Evolutionary conservation across 1,284 basidiomycete species (phyloP), one percentile per base, ranked within the genome.

Genomic region (Bondarzewia mesenterica): DNA sequence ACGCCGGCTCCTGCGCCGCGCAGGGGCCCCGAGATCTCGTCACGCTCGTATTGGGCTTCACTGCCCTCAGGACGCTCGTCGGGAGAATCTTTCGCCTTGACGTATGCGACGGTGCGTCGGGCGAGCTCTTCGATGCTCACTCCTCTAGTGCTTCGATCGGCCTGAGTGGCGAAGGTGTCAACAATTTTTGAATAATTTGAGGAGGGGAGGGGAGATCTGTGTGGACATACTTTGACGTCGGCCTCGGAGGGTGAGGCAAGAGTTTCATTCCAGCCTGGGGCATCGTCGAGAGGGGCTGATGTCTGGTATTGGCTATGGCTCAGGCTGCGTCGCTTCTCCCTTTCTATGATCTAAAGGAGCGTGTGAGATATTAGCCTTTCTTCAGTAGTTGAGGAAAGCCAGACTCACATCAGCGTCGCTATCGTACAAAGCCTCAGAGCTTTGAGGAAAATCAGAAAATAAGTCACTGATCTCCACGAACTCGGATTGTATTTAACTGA

Each of bases 201-300:
- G 36, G 4, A 8, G n/a, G 41, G 21, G 16, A 22, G 25, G n/a
- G n/a, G 14, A 32, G 8, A 44, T 57, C 29, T 16, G 42, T 14
- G 5, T 25, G 16, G 18, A 48, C 54, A 15, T 27, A 82, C 85
- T 74, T 89, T 88, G 41, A 88, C 68, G 27, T 67, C 63, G 7
- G 85, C 85, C 63, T 89, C 86, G 1, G 85, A 85, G 12, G 71
- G 56, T 50, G 73, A 77, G 1, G 85, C 85, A 20, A 88, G 75
- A 32, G 64, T 58, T 57, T 89, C 81, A 58, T 87, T 87, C 85
- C 85, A 89, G 2, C 83, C 85, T 5, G 84, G 85, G 1, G 84
- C 82, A 50, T 78, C 58, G 12, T 74, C 61, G 46, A 75, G 68
- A 16, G 77, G 72, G 3, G 76, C 71, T 1, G 76, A 75, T 1